phyloP scores from a whole-genome alignment of 345 rosid genomes.

The Raphanus sativus region DNA sequence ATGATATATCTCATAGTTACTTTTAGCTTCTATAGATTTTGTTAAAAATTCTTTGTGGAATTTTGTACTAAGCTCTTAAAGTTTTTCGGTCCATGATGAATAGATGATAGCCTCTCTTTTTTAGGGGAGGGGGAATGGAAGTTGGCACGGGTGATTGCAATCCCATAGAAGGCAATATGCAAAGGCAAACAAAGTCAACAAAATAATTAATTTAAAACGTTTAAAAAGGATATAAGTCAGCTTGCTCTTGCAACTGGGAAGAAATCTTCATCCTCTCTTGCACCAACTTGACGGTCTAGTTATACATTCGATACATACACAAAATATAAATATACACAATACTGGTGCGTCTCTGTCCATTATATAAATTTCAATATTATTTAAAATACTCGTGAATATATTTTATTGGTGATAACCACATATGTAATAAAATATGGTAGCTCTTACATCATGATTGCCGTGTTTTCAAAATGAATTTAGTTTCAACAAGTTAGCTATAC shows the following conservation, averaged over 20 bases:
- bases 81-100: slow-evolving; percentile 3
- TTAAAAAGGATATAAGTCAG: neutral
- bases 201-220: slow-evolving; percentile 9
- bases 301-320: neutral
- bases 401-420: neutral
- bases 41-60: neutral
- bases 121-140: slow-evolving; percentile 19
- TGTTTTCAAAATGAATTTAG: slow-evolving; percentile 12
- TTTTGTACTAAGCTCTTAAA: neutral
- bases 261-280: slow-evolving; percentile 31
- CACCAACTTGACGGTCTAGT: slow-evolving; percentile 25
- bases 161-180: slow-evolving; percentile 15
- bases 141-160: slow-evolving; percentile 38
- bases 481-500: slow-evolving; percentile 27
- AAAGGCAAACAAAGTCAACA: slow-evolving; percentile 35
- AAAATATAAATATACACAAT: neutral
- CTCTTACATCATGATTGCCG: neutral
- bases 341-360: neutral
- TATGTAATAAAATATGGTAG: neutral
- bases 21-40: neutral
- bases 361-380: neutral
- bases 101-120: slow-evolving; percentile 13
- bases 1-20: neutral
- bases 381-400: neutral
- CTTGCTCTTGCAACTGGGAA: slow-evolving; percentile 32